phyloP scores from a whole-genome alignment of 257 asterid genomes.

The Cruciata laevipes region DNA sequence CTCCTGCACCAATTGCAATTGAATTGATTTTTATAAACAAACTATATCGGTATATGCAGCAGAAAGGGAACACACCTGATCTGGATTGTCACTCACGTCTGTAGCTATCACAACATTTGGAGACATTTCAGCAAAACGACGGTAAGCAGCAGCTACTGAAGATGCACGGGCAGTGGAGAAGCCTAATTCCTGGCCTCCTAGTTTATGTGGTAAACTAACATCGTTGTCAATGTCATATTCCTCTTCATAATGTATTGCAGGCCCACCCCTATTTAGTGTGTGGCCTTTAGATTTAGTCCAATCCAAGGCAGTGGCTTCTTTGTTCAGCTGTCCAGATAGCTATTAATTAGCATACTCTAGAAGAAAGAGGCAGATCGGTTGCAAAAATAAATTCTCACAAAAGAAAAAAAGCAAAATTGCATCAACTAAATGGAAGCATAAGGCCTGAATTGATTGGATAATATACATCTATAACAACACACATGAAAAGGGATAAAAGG shows the following conservation, averaged over 20 bases:
- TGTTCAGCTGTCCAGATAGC: constrained; percentile 53
- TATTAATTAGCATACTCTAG: constrained; percentile 16
- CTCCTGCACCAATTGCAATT: constrained; percentile 13
- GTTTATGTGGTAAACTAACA: constrained; percentile 41
- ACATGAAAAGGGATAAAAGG: constrained; percentile 6
- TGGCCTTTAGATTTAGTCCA: constrained; percentile 85
- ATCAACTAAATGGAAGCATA: background rate
- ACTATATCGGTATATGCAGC: constrained; percentile 10
- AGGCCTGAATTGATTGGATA: background rate
- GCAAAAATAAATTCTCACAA: background rate
- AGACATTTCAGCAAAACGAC: constrained; percentile 45
- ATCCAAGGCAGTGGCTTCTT: constrained; percentile 75
- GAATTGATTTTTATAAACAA: constrained; percentile 26
- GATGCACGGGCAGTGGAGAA: constrained; percentile 63
- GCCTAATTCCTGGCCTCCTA: constrained; percentile 55
- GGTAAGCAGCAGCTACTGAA: constrained; percentile 77
- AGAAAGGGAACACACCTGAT: constrained; percentile 11
- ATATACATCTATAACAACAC: background rate
- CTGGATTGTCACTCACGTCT: constrained; percentile 31
- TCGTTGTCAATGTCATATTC: constrained; percentile 33
- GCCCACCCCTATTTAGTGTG: constrained; percentile 38
- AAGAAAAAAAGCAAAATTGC: background rate
- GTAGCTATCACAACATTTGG: constrained; percentile 21
- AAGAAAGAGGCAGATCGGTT: background rate
- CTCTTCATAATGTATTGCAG: constrained; percentile 34